These are phyloP conservation scores for Apocynum venetum DNA, from an alignment of 257 asterid species.

Conservation along the genomic window DNA sequence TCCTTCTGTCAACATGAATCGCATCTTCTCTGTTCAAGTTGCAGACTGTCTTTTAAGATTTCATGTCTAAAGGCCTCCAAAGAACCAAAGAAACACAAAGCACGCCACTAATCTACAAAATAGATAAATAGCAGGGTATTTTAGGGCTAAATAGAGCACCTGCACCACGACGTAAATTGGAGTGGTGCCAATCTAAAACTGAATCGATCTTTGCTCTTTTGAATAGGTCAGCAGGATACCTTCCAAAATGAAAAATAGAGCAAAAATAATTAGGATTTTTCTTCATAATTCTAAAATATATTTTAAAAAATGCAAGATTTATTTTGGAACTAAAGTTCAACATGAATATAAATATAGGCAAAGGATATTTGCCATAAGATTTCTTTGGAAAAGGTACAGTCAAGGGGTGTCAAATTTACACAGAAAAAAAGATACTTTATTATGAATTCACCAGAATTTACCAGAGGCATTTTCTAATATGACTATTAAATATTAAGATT, in stretches of 20 bases:
- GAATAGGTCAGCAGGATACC: conserved; percentile 87
- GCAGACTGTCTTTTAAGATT: background rate
- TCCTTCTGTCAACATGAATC: background rate
- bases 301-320: background rate
- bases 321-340: background rate
- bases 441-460: background rate
- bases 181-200: conserved; percentile 91
- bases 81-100: background rate
- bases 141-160: conserved; percentile 34
- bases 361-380: background rate
- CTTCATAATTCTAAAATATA: background rate
- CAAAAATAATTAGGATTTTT: conserved; percentile 1
- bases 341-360: background rate
- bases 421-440: background rate
- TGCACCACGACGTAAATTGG: conserved; percentile 77
- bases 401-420: background rate
- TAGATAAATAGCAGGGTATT: background rate
- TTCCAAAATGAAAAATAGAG: conserved; percentile 22
- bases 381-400: background rate
- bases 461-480: background rate
- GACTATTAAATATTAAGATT: background rate
- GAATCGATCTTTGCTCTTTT: conserved; percentile 79
- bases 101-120: background rate
- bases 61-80: background rate
- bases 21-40: background rate